These are phyloP conservation scores for Suhomyces faveliae DNA, from an alignment of 805 yeast genomes.

Conservation along the genomic window DNA sequence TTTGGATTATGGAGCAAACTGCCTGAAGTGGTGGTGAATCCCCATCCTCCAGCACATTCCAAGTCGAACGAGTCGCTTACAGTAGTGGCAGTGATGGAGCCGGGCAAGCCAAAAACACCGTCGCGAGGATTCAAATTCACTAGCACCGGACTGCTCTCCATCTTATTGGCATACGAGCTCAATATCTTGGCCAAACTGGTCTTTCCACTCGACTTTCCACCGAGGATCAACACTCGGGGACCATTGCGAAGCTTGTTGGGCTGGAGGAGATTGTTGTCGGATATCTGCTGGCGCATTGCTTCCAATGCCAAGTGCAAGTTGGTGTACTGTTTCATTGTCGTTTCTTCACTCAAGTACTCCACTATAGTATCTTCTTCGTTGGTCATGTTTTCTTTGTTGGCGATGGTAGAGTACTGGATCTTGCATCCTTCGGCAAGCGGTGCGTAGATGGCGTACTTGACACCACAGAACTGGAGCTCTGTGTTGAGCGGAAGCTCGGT, in stretches of 20 bases:
- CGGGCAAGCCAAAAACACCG: constrained; percentile 76
- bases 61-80: constrained; percentile 78
- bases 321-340: constrained; percentile 60
- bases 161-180: constrained; percentile 71
- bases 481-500: constrained; percentile 80
- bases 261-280: constrained; percentile 20
- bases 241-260: constrained; percentile 34
- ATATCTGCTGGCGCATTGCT: constrained; percentile 38
- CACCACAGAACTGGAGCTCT: constrained; percentile 42
- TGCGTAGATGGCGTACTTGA: constrained; percentile 37
- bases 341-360: constrained; percentile 71
- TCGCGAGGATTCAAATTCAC: constrained; percentile 77
- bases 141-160: constrained; percentile 62
- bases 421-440: constrained; percentile 61
- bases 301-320: constrained; percentile 79
- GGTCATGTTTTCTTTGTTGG: constrained; percentile 25
- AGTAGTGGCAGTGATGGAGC: constrained; percentile 80
- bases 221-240: constrained; percentile 70
- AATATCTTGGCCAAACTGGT: constrained; percentile 69
- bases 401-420: constrained; percentile 43
- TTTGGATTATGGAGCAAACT: constrained; percentile 77
- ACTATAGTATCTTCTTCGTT: constrained; percentile 41
- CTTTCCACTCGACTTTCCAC: constrained; percentile 75
- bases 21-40: constrained; percentile 68
- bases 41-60: constrained; percentile 71